These are phyloP conservation scores for Meredithiella fracta DNA, from an alignment of 2,329 filamentous ascomycete species.

Conservation along the genomic window DNA sequence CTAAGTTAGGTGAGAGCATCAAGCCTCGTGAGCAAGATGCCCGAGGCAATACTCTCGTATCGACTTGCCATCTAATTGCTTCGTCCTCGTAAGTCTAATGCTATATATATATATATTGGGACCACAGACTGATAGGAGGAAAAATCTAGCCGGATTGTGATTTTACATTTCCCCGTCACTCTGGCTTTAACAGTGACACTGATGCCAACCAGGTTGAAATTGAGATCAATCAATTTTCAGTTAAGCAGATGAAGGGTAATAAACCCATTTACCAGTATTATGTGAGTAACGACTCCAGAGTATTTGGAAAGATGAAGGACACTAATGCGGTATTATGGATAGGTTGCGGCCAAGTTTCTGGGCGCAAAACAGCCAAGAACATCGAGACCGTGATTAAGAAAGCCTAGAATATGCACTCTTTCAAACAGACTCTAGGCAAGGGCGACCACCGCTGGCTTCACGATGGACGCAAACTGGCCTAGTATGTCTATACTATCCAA, in stretches of 20 bases:
- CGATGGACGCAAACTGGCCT: slow-evolving; percentile 74
- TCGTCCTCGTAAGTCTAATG: slow-evolving; percentile 23
- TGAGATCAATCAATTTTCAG: slow-evolving; percentile 59
- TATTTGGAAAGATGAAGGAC: too few species aligned
- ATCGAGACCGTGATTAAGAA: slow-evolving; percentile 49
- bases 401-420: slow-evolving; percentile 51
- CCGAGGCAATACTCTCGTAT: slow-evolving; percentile 32
- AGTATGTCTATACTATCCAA: slow-evolving; percentile 35
- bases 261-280: slow-evolving; percentile 68
- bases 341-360: slow-evolving; percentile 13
- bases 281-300: slow-evolving; percentile 37
- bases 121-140: not conserved
- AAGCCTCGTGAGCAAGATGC: slow-evolving; percentile 21
- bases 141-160: not conserved
- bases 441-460: slow-evolving; percentile 45
- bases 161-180: slow-evolving; percentile 25
- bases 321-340: not conserved
- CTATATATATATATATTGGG: not conserved
- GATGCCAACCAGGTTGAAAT: slow-evolving; percentile 31
- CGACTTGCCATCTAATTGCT: slow-evolving; percentile 43
- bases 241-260: slow-evolving; percentile 39
- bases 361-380: slow-evolving; percentile 12
- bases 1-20: slow-evolving; percentile 3
- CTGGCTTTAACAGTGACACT: slow-evolving; percentile 41
- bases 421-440: slow-evolving; percentile 38